These are phyloP conservation scores for Coniochaeta sp. DNA, from an alignment of 2,329 filamentous ascomycete genomes.

Conservation along the genomic window DNA sequence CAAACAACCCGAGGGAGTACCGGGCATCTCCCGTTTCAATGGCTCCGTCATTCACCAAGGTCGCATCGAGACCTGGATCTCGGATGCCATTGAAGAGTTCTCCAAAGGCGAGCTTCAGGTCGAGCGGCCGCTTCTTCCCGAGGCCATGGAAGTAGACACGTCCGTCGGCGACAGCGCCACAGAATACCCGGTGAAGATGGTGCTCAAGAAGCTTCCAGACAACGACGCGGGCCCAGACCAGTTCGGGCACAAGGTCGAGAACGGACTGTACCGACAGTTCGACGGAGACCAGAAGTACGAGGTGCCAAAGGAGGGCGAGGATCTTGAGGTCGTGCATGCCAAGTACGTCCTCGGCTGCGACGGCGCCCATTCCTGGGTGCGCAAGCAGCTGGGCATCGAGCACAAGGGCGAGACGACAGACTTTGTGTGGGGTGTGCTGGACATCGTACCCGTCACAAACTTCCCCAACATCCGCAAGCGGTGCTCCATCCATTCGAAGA, in stretches of 20 bases:
- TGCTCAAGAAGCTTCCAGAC: background rate
- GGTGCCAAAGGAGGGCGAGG: background rate
- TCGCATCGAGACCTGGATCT: background rate
- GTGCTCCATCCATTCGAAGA: slow-evolving; percentile 14
- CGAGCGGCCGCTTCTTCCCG: background rate
- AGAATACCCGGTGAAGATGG: background rate
- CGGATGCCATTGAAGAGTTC: background rate
- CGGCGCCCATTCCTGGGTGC: slow-evolving; percentile 58
- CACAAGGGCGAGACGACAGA: slow-evolving; percentile 9
- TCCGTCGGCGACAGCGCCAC: background rate
- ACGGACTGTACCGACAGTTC: background rate
- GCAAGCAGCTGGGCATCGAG: slow-evolving; percentile 39
- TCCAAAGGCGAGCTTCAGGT: background rate
- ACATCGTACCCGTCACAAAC: slow-evolving; percentile 16
- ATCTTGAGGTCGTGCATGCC: slow-evolving; percentile 34
- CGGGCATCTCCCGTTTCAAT: background rate
- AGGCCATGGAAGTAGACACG: background rate
- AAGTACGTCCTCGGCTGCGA: slow-evolving; percentile 62
- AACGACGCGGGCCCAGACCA: background rate
- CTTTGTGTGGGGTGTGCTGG: slow-evolving; percentile 15
- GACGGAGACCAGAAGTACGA: background rate
- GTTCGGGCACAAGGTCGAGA: background rate
- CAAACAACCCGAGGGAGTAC: background rate
- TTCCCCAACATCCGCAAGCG: slow-evolving; percentile 17
- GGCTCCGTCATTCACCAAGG: background rate